Evolutionary conservation across 2,329 filamentous ascomycete genomes (phyloP).

Genomic region (Hymenoscyphus salicellus): DNA sequence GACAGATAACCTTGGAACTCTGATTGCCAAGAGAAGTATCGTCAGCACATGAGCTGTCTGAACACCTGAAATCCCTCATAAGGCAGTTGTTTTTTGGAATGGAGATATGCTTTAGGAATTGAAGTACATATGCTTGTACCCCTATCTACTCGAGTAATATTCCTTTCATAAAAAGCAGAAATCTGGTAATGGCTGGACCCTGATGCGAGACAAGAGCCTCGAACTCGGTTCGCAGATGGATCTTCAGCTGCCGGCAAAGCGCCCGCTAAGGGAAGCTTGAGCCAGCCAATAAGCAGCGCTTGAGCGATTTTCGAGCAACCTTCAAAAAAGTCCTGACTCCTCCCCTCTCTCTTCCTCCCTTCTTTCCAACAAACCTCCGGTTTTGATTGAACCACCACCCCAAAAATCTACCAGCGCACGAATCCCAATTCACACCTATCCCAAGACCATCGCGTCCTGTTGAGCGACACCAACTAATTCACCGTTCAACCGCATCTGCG

Average conservation of each 20-base stretch:
- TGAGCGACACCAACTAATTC: slow-evolving; percentile 6
- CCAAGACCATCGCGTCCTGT: neutral
- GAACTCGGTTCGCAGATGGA: neutral
- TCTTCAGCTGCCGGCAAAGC: neutral
- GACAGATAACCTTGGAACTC: neutral
- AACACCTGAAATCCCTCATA: too few species aligned
- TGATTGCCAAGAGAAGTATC: neutral
- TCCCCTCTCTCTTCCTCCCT: slow-evolving; percentile 2
- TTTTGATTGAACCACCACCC: slow-evolving; percentile 9
- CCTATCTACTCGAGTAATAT: too few species aligned
- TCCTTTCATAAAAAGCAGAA: too few species aligned
- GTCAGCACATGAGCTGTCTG: too few species aligned
- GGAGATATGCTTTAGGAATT: too few species aligned
- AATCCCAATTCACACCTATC: neutral
- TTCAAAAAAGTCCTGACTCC: neutral
- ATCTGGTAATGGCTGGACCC: neutral
- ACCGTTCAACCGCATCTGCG: slow-evolving; percentile 7
- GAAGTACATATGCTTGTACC: too few species aligned
- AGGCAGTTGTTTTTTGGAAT: too few species aligned
- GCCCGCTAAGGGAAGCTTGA: neutral
- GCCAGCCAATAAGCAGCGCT: neutral
- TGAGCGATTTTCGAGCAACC: slow-evolving; percentile 5
- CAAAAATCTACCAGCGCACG: slow-evolving; percentile 1
- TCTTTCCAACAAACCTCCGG: neutral
- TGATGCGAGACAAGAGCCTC: neutral